These are phyloP conservation scores for Dioszegia crocea DNA, from an alignment of 768 basidiomycete species.

Conservation along the genomic window DNA sequence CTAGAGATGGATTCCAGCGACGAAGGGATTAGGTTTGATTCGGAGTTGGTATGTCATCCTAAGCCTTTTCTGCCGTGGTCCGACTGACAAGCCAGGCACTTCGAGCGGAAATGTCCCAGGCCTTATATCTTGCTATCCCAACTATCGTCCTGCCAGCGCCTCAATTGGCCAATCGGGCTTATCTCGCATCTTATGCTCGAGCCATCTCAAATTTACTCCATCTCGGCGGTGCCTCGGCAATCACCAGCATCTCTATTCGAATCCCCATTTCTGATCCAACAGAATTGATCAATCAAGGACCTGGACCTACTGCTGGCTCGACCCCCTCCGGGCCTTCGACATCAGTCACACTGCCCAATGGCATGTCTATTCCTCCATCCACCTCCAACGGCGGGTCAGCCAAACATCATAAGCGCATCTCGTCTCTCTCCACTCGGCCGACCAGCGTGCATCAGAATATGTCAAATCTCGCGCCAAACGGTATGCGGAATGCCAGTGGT, in stretches of 20 bases:
- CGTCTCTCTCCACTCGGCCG: slow-evolving; percentile 33
- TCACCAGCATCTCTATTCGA: slow-evolving; percentile 68
- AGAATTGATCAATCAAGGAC: slow-evolving; percentile 55
- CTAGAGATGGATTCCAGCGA: slow-evolving; percentile 87
- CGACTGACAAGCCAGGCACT: slow-evolving; percentile 62
- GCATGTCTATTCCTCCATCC: slow-evolving; percentile 1
- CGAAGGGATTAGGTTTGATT: slow-evolving; percentile 91
- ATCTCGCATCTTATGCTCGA: slow-evolving; percentile 88
- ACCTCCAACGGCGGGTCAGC: neutral
- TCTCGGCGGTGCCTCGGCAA: slow-evolving; percentile 61
- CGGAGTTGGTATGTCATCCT: slow-evolving; percentile 79
- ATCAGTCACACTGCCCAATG: slow-evolving; percentile 1
- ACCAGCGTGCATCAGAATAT: slow-evolving; percentile 35
- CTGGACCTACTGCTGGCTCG: slow-evolving; percentile 11
- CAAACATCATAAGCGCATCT: slow-evolving; percentile 42
- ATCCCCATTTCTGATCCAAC: slow-evolving; percentile 52
- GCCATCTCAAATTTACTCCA: slow-evolving; percentile 69
- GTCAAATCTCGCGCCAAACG: slow-evolving; percentile 50
- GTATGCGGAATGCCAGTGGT: slow-evolving; percentile 11
- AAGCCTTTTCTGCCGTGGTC: neutral
- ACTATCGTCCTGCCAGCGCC: slow-evolving; percentile 86
- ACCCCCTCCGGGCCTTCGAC: neutral
- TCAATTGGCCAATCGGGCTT: slow-evolving; percentile 60
- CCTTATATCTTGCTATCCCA: slow-evolving; percentile 81
- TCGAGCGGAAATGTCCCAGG: slow-evolving; percentile 86